Evolutionary conservation across 306 rosid species (phyloP), one percentile per base, ranked within the genome.

Genomic region (Crataegus laevigata): DNA sequence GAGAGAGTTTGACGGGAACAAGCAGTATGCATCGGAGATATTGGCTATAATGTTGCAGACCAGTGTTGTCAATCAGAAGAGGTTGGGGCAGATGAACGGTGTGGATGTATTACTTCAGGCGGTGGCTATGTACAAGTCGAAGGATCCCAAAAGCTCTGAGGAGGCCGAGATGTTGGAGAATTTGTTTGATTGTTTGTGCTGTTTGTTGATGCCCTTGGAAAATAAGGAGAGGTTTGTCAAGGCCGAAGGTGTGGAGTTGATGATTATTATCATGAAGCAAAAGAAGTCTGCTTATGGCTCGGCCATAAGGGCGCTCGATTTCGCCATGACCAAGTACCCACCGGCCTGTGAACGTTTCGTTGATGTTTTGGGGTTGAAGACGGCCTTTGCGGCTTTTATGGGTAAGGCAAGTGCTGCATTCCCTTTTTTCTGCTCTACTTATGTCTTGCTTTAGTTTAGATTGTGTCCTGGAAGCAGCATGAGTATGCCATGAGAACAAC

Each of bases 201-300:
- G 98, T 74, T 76, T 94, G 84, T 74, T 91, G 78, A 94, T 94
- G 98, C 98, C 96, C 0, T 68, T 94, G 87, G 98, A 94, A 85
- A 94, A 94, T 72, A 94, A 91, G 87, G 98, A 94, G 52, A 82
- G 96, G 83, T 94, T 94, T 82, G 89, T 94, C 77, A 94, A 89
- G 87, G 96, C 97, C 22, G 98, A 94, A 82, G 98, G 98, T 34
- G 98, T 94, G 79, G 98, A 94, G 77, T 82, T 91, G 88, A 94
- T 94, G 98, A 89, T 94, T 34, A 94, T 94, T 75, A 91, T 91
- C 24, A 91, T 94, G 89, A 91, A 94, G 72, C 98, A 94, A 81
- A 94, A 94, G 93, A 94, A 94, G 74, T 86, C 93, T 57, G 98
- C 98, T 66, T 94, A 91, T 82, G 96, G 90, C 8, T 94, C 98